These are phyloP conservation scores for Kwoniella mangroviensis DNA, from an alignment of 768 basidiomycete genomes.

Conservation along the genomic window DNA sequence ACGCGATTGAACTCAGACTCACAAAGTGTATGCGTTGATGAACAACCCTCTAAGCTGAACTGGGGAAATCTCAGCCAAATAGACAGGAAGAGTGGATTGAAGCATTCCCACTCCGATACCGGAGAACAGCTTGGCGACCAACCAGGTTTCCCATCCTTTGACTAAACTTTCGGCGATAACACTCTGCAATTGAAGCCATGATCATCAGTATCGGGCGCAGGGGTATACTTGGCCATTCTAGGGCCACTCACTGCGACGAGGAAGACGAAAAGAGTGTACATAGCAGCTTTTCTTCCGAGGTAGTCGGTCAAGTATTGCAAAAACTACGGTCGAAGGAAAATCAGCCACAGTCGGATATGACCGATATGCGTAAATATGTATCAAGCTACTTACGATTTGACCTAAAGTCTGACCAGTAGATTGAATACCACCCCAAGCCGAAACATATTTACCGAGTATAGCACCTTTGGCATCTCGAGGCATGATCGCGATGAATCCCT, in stretches of 20 bases:
- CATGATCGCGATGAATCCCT: conserved; percentile 34
- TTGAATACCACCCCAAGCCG: conserved; percentile 40
- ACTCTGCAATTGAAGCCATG: conserved; percentile 7
- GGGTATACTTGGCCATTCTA: not conserved
- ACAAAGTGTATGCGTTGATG: conserved; percentile 40
- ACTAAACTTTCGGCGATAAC: conserved; percentile 30
- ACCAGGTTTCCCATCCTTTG: conserved; percentile 31
- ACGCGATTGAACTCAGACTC: not conserved
- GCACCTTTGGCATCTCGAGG: conserved; percentile 8
- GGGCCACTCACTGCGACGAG: conserved; percentile 28
- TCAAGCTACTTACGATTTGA: conserved; percentile 24
- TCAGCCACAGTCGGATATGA: not conserved
- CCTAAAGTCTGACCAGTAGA: conserved; percentile 31
- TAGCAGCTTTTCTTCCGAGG: conserved; percentile 32
- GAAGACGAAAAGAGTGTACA: conserved; percentile 29
- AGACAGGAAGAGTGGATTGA: conserved; percentile 37
- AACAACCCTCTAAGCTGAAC: conserved; percentile 36
- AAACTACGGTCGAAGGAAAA: not conserved
- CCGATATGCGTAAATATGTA: not conserved
- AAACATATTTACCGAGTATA: conserved; percentile 21
- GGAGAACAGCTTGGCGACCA: conserved; percentile 35
- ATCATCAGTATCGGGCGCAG: not conserved
- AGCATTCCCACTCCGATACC: conserved; percentile 41
- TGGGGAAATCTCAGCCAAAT: conserved; percentile 34
- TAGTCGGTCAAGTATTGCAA: conserved; percentile 31